phyloP scores from a whole-genome alignment of 805 yeast species.

The Ogataea pignaliae region DNA sequence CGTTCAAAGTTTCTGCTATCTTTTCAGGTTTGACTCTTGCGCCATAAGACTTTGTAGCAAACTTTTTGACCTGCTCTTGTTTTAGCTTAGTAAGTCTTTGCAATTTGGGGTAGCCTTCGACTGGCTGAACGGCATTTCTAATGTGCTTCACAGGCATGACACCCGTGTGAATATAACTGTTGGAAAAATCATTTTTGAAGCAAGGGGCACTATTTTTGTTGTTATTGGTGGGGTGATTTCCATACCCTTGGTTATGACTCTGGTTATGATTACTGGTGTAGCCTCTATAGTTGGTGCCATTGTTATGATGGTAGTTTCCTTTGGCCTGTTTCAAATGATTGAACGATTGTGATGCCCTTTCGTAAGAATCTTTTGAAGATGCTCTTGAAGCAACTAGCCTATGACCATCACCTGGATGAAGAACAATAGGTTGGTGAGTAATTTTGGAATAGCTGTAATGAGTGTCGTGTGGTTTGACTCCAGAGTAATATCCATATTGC shows the following conservation, averaged over 20 bases:
- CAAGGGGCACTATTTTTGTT: slow-evolving; percentile 13
- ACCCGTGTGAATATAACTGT: slow-evolving; percentile 61
- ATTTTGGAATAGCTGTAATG: neutral
- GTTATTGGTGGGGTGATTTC: neutral
- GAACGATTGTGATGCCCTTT: neutral
- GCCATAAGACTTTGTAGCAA: slow-evolving; percentile 65
- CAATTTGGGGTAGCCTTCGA: slow-evolving; percentile 83
- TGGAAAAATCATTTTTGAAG: slow-evolving; percentile 67
- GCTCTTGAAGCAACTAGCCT: slow-evolving; percentile 20
- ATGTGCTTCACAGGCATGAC: slow-evolving; percentile 59
- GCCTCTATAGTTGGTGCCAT: slow-evolving; percentile 3
- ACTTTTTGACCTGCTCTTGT: slow-evolving; percentile 45
- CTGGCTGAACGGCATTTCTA: slow-evolving; percentile 59
- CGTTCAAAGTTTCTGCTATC: slow-evolving; percentile 52
- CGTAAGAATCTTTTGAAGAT: slow-evolving; percentile 13
- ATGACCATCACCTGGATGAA: slow-evolving; percentile 22
- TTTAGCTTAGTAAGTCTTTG: slow-evolving; percentile 66
- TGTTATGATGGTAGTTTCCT: neutral
- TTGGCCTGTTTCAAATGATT: neutral
- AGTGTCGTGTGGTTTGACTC: neutral
- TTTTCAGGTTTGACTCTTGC: slow-evolving; percentile 46
- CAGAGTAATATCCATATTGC: no score
- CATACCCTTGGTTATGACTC: slow-evolving; percentile 5
- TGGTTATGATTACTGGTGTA: slow-evolving; percentile 5
- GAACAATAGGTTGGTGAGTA: slow-evolving; percentile 2